These are phyloP conservation scores for Meyerozyma athensensis DNA, from an alignment of 1,139 yeast genomes.

Conservation along the genomic window DNA sequence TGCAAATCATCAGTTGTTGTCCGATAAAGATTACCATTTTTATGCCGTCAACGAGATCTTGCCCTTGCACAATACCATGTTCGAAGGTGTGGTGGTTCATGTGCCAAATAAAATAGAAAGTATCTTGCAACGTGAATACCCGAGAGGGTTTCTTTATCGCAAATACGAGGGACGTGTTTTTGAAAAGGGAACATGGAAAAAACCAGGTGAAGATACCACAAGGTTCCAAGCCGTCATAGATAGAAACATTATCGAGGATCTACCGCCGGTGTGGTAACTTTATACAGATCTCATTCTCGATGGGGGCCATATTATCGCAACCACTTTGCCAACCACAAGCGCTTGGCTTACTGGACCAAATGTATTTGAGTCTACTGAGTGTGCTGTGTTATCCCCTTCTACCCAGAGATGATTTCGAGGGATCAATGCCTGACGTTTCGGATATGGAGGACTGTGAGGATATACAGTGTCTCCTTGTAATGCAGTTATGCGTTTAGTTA, in stretches of 20 bases:
- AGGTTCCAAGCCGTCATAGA: background rate
- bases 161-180: slow-evolving; percentile 20
- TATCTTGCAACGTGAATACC: slow-evolving; percentile 43
- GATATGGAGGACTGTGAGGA: slow-evolving; percentile 59
- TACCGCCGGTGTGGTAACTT: background rate
- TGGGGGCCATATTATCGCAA: slow-evolving; percentile 63
- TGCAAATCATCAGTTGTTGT: slow-evolving; percentile 24
- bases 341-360: slow-evolving; percentile 87
- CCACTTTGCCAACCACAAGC: slow-evolving; percentile 69
- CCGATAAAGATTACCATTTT: slow-evolving; percentile 54
- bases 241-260: background rate
- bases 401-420: slow-evolving; percentile 90
- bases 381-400: slow-evolving; percentile 85
- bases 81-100: slow-evolving; percentile 48
- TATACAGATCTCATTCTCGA: slow-evolving; percentile 25
- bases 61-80: slow-evolving; percentile 41
- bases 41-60: slow-evolving; percentile 37
- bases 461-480: slow-evolving; percentile 62
- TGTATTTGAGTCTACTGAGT: slow-evolving; percentile 75
- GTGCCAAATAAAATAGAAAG: slow-evolving; percentile 38
- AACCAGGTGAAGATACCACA: background rate
- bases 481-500: slow-evolving; percentile 76
- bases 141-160: slow-evolving; percentile 20
- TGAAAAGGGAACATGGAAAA: slow-evolving; percentile 1
- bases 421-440: slow-evolving; percentile 52